These are phyloP conservation scores for Aspergillus quadrilineatus DNA, from an alignment of 2,329 filamentous ascomycete genomes.

Conservation along the genomic window DNA sequence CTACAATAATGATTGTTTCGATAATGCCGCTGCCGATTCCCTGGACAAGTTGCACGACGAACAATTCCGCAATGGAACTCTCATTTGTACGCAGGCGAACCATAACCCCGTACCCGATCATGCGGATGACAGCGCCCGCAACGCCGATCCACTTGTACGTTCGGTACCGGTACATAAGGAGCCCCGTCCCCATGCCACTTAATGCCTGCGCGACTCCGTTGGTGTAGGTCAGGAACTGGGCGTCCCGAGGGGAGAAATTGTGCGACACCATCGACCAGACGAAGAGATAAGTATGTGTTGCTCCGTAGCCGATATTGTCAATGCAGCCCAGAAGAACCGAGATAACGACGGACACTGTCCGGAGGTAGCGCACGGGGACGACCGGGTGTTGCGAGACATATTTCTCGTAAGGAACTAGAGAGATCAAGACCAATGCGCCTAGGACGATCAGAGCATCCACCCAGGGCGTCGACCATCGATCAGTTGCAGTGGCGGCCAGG, in stretches of 20 bases:
- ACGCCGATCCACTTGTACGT: conserved; percentile 52
- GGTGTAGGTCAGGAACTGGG: conserved; percentile 45
- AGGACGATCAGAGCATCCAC: conserved; percentile 47
- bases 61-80: conserved; percentile 48
- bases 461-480: conserved; percentile 48
- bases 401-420: conserved; percentile 51
- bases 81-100: conserved; percentile 47
- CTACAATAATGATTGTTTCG: conserved; percentile 44
- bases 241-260: conserved; percentile 41
- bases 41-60: conserved; percentile 51
- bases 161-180: conserved; percentile 44
- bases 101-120: conserved; percentile 54
- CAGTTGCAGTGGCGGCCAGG: conserved; percentile 43
- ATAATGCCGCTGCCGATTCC: conserved; percentile 51
- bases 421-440: conserved; percentile 43
- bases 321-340: conserved; percentile 42
- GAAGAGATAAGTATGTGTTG: conserved; percentile 52
- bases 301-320: conserved; percentile 47
- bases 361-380: conserved; percentile 49
- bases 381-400: conserved; percentile 47
- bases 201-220: conserved; percentile 47
- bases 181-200: conserved; percentile 41
- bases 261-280: conserved; percentile 49
- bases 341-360: conserved; percentile 44
- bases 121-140: conserved; percentile 41